Evolutionary conservation across 768 basidiomycete species (phyloP), one percentile per base, ranked within the genome.

Genomic region (Russula sp.): DNA sequence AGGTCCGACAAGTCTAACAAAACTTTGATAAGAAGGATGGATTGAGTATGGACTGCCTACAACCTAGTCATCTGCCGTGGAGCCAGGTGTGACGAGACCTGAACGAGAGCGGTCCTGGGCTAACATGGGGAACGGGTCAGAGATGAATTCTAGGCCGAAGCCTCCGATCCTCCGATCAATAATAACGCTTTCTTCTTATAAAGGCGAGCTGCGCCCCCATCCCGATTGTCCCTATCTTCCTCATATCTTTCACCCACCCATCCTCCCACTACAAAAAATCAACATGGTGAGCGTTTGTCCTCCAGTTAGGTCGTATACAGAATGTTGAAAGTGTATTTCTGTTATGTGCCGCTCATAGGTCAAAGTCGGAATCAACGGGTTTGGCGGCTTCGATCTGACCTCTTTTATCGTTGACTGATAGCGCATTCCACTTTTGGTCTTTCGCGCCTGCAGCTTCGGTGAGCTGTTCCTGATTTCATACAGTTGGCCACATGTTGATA

Each of bases 351-450:
- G 22, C 3, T 41, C 5, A 39, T 55, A 78, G 74, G 86, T 93
- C 78, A 89, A 91, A 78, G 93, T 94, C 74, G 94, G 94, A 70
- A 97, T 97, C 81, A 97, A 97, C 78, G 93, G 93, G 92, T 95
- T 94, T 16, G 13, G 78, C 68, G 83, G 75, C 62, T 11, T 53
- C n/a, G 36, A 51, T 68, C 41, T n/a, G 29, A 58, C 50, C 35
- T 54, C 36, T 18, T 29, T 32, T 38, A 20, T 34, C 41, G 38
- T 20, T 64, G 57, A 5, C 59, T 53, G 34, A 65, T 68, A 52
- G 51, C 22, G 9, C 53, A 48, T 56, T 43, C 29, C 43, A 32
- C 41, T 49, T 41, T 62, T 60, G 60, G 52, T 46, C 58, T 50
- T 63, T 67, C 11, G 59, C 67, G 55, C 68, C 58, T 55, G 36